phyloP scores from a whole-genome alignment of 2,329 filamentous ascomycete species.

The Dactylellina parvicollis region DNA sequence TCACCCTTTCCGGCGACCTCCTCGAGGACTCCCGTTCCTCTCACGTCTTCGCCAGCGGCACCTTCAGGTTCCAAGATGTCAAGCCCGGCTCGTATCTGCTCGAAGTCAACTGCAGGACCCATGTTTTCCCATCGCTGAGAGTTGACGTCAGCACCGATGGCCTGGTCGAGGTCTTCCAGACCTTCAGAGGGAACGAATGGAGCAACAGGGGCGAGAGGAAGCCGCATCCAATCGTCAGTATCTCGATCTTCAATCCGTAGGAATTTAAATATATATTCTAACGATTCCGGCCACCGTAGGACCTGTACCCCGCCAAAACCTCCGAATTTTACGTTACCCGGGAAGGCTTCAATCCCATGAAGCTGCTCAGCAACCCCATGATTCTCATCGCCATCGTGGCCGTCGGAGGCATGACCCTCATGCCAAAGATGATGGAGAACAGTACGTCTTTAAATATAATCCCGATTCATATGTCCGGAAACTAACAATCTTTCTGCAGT shows the following conservation, averaged over 20 bases:
- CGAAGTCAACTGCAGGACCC: constrained; percentile 78
- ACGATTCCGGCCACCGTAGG: constrained; percentile 13
- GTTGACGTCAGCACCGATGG: constrained; percentile 73
- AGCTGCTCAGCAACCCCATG: constrained; percentile 76
- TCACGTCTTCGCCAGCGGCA: constrained; percentile 45
- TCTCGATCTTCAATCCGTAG: constrained; percentile 2
- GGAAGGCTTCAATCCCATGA: constrained; percentile 58
- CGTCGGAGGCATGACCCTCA: constrained; percentile 84
- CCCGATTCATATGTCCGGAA: not conserved
- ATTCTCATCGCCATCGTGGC: constrained; percentile 88
- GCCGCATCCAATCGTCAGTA: constrained; percentile 73
- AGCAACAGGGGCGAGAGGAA: constrained; percentile 78
- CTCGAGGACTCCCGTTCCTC: constrained; percentile 44
- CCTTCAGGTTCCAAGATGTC: constrained; percentile 50
- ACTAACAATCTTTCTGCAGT: constrained; percentile 67
- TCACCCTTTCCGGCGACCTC: constrained; percentile 37
- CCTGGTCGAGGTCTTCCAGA: constrained; percentile 76
- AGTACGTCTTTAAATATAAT: constrained; percentile 70
- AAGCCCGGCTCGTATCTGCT: constrained; percentile 76
- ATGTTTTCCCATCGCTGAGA: constrained; percentile 80
- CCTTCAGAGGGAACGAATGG: constrained; percentile 89
- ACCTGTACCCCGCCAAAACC: constrained; percentile 65
- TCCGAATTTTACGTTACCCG: constrained; percentile 78
- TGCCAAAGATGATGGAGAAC: constrained; percentile 95
- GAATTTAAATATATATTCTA: constrained; percentile 10